These are phyloP conservation scores for Lonicera japonica DNA, from an alignment of 129 eudicot species.

Conservation along the genomic window DNA sequence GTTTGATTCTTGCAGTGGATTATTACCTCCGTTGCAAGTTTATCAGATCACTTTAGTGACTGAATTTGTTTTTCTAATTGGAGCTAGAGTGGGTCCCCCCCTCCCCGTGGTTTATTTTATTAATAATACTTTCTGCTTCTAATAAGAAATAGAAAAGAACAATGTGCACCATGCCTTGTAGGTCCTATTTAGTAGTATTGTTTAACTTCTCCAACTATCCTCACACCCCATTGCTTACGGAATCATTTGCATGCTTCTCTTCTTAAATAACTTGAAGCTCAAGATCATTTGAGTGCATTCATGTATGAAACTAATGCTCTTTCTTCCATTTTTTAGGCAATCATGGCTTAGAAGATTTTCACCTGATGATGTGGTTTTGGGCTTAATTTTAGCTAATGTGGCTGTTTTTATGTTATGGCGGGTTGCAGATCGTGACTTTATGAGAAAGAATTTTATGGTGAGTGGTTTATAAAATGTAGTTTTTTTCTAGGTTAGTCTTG, in stretches of 20 bases:
- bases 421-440: constrained; percentile 44
- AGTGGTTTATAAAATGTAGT: constrained; percentile 13
- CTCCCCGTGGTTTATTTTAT: too few relatives aligned
- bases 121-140: too few relatives aligned
- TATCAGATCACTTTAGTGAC: too few relatives aligned
- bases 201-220: neutral
- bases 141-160: too few relatives aligned
- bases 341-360: constrained; percentile 47
- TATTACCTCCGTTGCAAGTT: too few relatives aligned
- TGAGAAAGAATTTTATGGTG: constrained; percentile 70
- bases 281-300: neutral
- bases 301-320: neutral
- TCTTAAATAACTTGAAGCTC: neutral
- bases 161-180: too few relatives aligned
- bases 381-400: constrained; percentile 62
- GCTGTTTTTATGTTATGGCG: constrained; percentile 68
- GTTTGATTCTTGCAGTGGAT: too few relatives aligned
- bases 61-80: too few relatives aligned
- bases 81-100: too few relatives aligned
- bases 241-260: neutral
- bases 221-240: neutral
- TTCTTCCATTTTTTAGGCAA: constrained; percentile 35
- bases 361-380: constrained; percentile 46
- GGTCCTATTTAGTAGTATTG: neutral
- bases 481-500: neutral